phyloP scores from a whole-genome alignment of 2,329 filamentous ascomycete species.

The Xylaria sp. region DNA sequence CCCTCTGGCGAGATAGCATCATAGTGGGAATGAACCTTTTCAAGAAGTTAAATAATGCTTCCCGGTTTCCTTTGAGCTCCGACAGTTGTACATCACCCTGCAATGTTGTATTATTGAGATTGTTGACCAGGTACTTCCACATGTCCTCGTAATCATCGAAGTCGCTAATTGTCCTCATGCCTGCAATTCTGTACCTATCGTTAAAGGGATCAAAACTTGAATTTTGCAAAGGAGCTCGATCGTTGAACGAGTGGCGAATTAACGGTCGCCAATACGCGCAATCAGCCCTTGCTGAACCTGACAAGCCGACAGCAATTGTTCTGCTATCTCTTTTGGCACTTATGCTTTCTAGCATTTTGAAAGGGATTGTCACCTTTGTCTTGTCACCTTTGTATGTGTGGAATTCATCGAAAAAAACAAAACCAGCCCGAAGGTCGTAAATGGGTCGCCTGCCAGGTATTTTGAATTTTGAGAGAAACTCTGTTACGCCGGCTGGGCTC shows the following conservation, averaged over 20 bases:
- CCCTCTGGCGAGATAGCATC: conserved; percentile 13
- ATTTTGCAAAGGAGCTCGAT: too few species aligned
- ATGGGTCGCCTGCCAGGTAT: too few species aligned
- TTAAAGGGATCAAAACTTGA: too few species aligned
- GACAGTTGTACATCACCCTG: neutral
- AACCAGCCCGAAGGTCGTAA: neutral
- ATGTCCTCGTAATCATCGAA: neutral
- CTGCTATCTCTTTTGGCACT: neutral
- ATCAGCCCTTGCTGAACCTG: conserved; percentile 16
- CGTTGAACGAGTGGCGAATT: conserved; percentile 14
- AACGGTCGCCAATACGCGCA: conserved; percentile 17
- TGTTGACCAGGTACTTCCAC: conserved; percentile 2
- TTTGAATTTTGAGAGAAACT: neutral
- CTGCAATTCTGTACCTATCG: neutral
- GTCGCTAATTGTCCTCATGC: neutral
- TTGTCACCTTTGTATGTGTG: conserved; percentile 15
- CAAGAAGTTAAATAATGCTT: neutral
- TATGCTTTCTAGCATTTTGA: conserved; percentile 1
- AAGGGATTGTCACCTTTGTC: neutral
- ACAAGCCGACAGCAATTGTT: conserved; percentile 28
- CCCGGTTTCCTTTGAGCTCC: neutral
- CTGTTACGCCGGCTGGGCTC: neutral
- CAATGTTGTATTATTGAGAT: neutral
- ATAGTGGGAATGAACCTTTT: neutral
- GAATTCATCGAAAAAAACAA: conserved; percentile 34